These are phyloP conservation scores for Medicago arabica DNA, from an alignment of 306 rosid species.

Conservation along the genomic window DNA sequence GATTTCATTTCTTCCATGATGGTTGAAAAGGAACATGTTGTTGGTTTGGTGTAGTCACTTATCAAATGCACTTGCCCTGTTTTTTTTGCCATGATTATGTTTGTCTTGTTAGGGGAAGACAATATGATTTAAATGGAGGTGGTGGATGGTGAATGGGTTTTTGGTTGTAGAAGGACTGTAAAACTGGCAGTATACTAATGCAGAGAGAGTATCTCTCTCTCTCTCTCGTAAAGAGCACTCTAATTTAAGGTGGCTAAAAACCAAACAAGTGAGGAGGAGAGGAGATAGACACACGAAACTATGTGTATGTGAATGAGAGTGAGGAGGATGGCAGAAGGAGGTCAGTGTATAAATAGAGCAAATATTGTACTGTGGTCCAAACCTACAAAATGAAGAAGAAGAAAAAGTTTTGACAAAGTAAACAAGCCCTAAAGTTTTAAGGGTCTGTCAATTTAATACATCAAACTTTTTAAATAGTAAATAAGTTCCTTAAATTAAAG, in stretches of 20 bases:
- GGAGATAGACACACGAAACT: background rate
- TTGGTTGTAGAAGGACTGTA: background rate
- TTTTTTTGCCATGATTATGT: background rate
- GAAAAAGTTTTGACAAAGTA: too few species aligned
- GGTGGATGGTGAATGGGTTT: too few species aligned
- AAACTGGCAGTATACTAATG: background rate
- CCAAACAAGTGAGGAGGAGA: background rate
- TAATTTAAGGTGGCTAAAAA: too few species aligned
- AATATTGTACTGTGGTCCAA: too few species aligned
- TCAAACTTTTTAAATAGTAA: too few species aligned
- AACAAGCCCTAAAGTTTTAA: too few species aligned
- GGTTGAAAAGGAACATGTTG: slow-evolving; percentile 19
- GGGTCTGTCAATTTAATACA: too few species aligned
- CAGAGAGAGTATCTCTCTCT: background rate
- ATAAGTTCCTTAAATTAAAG: too few species aligned
- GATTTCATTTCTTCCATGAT: slow-evolving; percentile 53
- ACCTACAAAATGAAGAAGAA: too few species aligned
- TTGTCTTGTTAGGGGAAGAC: background rate
- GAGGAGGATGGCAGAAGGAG: background rate
- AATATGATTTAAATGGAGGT: background rate
- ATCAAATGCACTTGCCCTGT: background rate
- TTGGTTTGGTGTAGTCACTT: background rate
- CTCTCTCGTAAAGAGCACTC: background rate
- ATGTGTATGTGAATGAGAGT: background rate
- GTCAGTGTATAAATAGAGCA: background rate